These are phyloP conservation scores for Picea abies DNA, from an alignment of 83 land plant genomes.

Conservation along the genomic window DNA sequence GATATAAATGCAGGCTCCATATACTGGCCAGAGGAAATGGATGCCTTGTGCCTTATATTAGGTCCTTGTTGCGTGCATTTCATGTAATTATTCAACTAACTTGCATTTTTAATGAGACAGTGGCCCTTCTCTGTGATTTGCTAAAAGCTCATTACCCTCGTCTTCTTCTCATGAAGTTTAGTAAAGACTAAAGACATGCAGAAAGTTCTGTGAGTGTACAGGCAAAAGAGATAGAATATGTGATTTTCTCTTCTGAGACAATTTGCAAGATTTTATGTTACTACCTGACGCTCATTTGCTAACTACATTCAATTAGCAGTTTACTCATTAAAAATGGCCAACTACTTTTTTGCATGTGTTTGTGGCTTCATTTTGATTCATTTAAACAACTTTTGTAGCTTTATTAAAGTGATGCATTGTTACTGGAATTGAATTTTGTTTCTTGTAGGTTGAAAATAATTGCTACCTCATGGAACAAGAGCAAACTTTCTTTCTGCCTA, in stretches of 20 bases:
- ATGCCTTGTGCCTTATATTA: background rate
- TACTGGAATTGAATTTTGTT: too few species aligned
- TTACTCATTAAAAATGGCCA: background rate
- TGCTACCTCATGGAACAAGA: too few species aligned
- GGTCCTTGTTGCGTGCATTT: too few species aligned
- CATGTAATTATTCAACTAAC: background rate
- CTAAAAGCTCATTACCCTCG: background rate
- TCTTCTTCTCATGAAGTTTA: background rate
- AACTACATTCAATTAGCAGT: background rate
- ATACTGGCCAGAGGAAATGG: background rate
- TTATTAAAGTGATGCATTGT: too few species aligned
- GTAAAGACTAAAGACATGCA: background rate
- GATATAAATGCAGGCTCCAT: background rate
- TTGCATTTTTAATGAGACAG: background rate
- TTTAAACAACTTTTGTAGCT: too few species aligned
- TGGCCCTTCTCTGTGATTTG: background rate
- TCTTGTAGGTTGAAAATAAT: too few species aligned
- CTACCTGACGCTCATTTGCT: background rate
- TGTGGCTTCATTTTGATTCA: too few species aligned
- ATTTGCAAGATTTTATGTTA: background rate
- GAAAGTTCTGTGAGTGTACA: background rate
- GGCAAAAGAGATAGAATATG: background rate
- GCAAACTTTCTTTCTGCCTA: too few species aligned
- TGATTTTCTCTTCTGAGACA: background rate
- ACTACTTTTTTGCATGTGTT: too few species aligned